phyloP scores from a whole-genome alignment of 345 rosid species.

The Bruguiera sexangula region DNA sequence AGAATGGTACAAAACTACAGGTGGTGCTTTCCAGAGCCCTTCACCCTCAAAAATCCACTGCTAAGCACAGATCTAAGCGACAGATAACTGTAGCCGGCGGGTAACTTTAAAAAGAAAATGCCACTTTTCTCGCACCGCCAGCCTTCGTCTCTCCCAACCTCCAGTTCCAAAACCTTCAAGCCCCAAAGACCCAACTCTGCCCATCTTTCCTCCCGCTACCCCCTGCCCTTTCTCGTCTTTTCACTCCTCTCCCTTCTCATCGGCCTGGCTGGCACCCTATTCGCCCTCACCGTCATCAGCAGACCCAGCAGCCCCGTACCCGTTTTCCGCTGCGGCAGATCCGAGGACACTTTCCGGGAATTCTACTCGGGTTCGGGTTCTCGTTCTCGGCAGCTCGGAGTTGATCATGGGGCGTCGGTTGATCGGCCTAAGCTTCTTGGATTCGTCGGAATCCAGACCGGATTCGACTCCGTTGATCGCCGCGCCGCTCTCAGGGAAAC shows the following conservation, averaged over 20 bases:
- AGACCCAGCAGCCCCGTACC: conserved; percentile 32
- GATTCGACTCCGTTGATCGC: conserved; percentile 55
- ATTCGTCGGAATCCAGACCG: conserved; percentile 76
- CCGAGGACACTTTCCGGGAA: conserved; percentile 53
- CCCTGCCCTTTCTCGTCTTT: conserved; percentile 43
- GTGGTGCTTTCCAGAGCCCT: background rate
- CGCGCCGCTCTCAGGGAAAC: conserved; percentile 56
- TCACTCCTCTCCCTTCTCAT: conserved; percentile 48
- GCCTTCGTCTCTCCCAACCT: conserved; percentile 26
- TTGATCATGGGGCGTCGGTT: conserved; percentile 22
- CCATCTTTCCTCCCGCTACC: conserved; percentile 26
- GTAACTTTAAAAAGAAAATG: conserved; percentile 22
- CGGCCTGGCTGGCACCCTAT: conserved; percentile 60
- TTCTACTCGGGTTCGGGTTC: conserved; percentile 30
- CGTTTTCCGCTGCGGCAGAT: conserved; percentile 55
- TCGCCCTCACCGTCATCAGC: conserved; percentile 46
- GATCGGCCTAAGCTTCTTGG: conserved; percentile 71
- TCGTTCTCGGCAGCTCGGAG: conserved; percentile 34
- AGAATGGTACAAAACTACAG: background rate
- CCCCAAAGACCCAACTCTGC: conserved; percentile 31
- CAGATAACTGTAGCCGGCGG: too few relatives aligned
- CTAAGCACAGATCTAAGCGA: background rate
- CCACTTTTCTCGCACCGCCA: conserved; percentile 50
- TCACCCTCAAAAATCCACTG: background rate
- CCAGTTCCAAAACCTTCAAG: conserved; percentile 47